Base-by-base conservation (phyloP, 2,329 filamentous ascomycete genomes). In the Celoporthe dispersa region DNA sequence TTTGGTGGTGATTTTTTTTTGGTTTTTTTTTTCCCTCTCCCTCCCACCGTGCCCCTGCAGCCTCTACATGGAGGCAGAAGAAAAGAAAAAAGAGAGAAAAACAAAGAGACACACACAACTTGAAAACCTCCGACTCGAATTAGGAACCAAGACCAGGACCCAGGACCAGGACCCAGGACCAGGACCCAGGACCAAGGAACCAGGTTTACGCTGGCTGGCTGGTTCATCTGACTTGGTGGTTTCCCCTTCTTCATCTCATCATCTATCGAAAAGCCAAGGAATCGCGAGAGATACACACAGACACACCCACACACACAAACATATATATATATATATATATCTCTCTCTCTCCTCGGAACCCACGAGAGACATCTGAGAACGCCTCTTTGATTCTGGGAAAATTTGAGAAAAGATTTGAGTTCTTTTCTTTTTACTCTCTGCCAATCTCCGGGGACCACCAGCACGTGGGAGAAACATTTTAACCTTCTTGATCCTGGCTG, bases 401-500 rank as follows among this genome's bases (percentile, higher is more conserved):
- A 2, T 19, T 37, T n/a, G 11, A 37, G 57, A 60, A 48, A 48
- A n/a, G 44, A 48, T 48, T 37, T 60, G 31, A 60, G 57, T 60
- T 60, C 53, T 60, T 31, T 33, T n/a, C 57, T 11, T 48, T 7
- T 22, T 2, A n/a, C 16, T 9, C 7, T 48, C 22, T 48, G 44
- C 44, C 44, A 48, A 60, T 60, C 57, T 37, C 57, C 33, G 57
- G 57, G 16, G 44, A 48, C 44, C 33, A 37, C 33, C 57, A n/a
- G 33, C 57, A 60, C 31, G 57, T 37, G 57, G 31, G 57, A 60
- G 57, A 60, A 60, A 37, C 57, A 60, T 33, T 33, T 60, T 60
- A 60, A 60, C 57, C 57, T 60, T 60, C 31, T 60, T 60, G 57
- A 60, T 60, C 57, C 57, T 60, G 57, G 57, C 57, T 33, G 57